Base-by-base conservation (phyloP, 441 rosid species). In the California macrophylla region DNA sequence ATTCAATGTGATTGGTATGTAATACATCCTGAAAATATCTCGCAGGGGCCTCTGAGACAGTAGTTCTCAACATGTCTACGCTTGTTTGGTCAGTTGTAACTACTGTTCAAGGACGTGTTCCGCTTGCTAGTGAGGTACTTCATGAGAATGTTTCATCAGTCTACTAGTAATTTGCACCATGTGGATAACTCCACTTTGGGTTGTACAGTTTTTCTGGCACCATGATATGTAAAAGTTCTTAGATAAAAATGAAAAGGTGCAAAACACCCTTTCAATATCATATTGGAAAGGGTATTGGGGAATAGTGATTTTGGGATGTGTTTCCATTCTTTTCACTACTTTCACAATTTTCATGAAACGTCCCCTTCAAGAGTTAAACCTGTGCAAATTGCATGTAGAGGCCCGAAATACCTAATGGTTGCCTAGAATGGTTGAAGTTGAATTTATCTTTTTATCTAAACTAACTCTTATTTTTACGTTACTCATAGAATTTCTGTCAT, bases 61-160 rank as follows among this genome's bases (percentile, higher is more conserved):
- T 84, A 66, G 97, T 95, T 69, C 93, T 92, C 67, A 95, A 92
- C 86, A 95, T 90, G 99, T 95, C 98, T 69, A 90, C 97, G 3
- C 93, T 95, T 67, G 84, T 86, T 68, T 95, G 99, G 99, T 95
- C 97, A 38, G 92, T 86, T 62, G 86, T 95, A 23, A 82, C 93
- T 77, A 83, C 91, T 66, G 96, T 88, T 68, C 78, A 90, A 79
- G 99, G 97, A 61, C 95, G 93, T 69, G 89, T 86, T 74, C 95
- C 99, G 73, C 82, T 95, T 78, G 99, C 98, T 67, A 95, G 99
- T 75, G 99, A 95, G 99, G 99, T 93, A 89, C 54, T 71, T 50
- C 32, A 34, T 66, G 29, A 52, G 12, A 63, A 58, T 25, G n/a
- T 72, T 56, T 72, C 34, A 64, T 63, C 45, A 63, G 24, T 26